Percentiles rank a stretch among this genome's conserved stretches.
Evolutionary conservation across 352 stramenopile species (phyloP).

Genomic region (Phytophthora litchii): DNA sequence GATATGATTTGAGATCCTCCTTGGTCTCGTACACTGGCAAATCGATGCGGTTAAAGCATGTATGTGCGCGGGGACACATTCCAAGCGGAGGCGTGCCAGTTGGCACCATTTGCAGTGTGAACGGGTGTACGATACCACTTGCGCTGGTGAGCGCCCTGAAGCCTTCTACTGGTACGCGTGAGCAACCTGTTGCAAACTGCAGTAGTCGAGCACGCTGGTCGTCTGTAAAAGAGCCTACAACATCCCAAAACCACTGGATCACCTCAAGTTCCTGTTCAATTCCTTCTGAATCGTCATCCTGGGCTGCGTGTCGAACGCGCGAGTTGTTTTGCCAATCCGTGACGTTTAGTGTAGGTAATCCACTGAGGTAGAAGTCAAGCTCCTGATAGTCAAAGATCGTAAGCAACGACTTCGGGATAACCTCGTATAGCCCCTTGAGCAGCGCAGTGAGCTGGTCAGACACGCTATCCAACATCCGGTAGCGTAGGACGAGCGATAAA

Average conservation of each 20-base stretch:
- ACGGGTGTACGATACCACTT: slow-evolving; percentile 80
- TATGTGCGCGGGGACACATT: slow-evolving; percentile 83
- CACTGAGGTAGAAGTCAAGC: slow-evolving; percentile 94
- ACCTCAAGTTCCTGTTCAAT: slow-evolving; percentile 69
- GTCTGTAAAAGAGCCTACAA: slow-evolving; percentile 82
- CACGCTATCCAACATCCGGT: slow-evolving; percentile 93
- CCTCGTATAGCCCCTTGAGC: slow-evolving; percentile 91
- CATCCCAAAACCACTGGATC: slow-evolving; percentile 92
- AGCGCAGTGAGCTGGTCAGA: slow-evolving; percentile 90
- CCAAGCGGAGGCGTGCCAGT: slow-evolving; percentile 50
- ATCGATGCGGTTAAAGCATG: slow-evolving; percentile 91
- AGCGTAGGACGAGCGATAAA: slow-evolving; percentile 93
- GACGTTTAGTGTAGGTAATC: slow-evolving; percentile 83
- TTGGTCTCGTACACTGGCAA: slow-evolving; percentile 80
- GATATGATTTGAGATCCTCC: slow-evolving; percentile 85
- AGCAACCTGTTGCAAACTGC: slow-evolving; percentile 97
- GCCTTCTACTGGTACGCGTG: slow-evolving; percentile 91
- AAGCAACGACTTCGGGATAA: slow-evolving; percentile 91
- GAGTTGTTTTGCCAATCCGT: slow-evolving; percentile 90
- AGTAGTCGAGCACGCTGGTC: slow-evolving; percentile 96
- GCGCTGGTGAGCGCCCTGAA: slow-evolving; percentile 84
- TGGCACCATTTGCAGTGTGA: slow-evolving; percentile 78
- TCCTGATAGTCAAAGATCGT: slow-evolving; percentile 95
- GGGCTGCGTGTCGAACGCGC: slow-evolving; percentile 44
- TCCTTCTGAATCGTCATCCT: slow-evolving; percentile 52